Base-by-base conservation (phyloP, 208 protist species). In the Trypanosoma lewisi region DNA sequence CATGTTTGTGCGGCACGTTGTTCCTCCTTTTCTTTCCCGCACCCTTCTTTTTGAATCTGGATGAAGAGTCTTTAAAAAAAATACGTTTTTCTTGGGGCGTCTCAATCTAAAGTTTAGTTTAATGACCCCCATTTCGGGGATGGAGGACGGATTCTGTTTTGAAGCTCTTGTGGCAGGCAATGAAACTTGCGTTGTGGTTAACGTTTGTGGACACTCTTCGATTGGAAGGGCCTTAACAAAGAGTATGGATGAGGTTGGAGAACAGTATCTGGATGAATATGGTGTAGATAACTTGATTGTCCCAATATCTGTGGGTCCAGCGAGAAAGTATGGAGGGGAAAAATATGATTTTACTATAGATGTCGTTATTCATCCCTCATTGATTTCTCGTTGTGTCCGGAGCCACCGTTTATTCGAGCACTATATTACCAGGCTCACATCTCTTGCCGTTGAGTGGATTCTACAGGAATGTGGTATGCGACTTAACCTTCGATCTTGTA, bases 261-360 rank as follows among this genome's bases (percentile, higher is more conserved):
- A 86, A 11, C 60, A 58, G 25, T 91, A 89, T 49, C 41, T 95
- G 19, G 89, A 92, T 63, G 65, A 85, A 28, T 73, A 83, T 47
- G 89, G 89, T 14, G 30, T 95, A 1, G 89, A 95, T 66, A 93
- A 95, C 65, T 70, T 95, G 4, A 82, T 95, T 58, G 71, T 95
- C 45, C 89, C 89, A 19, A 93, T 95, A 54, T 85, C 83, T 25
- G 86, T 95, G 14, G 77, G 82, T 16, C 52, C 78, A 27, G 75
- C 83, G 25, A 16, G 33, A 47, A 63, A 72, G 34, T 65, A 56
- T 39, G 14, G 63, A 27, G 44, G 28, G 14, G 56, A 55, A 8
- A 67, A 77, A 8, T 79, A 75, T 66, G 28, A 49, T 17, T 89
- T 76, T 53, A 72, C 60, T 27, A 67, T 93, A 16, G 83, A 96